Percentiles rank a stretch among this genome's conserved stretches.
Evolutionary conservation across 139 green algal genomes (phyloP).

Genomic region (Coelastrella sp.): DNA sequence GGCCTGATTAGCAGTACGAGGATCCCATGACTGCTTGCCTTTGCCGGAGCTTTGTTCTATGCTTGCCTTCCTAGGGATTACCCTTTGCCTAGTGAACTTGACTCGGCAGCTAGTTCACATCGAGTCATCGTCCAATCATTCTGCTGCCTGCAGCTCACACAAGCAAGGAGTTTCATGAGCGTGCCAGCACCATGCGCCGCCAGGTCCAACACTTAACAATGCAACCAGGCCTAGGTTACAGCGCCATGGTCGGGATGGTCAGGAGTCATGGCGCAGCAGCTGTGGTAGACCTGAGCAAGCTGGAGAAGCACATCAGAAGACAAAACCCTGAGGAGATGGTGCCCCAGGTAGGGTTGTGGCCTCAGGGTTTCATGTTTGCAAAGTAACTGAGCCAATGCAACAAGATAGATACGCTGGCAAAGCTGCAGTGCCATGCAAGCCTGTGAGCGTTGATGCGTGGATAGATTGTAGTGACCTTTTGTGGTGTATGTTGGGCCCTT

Average conservation of each 20-base stretch:
- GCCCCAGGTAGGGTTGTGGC: not conserved
- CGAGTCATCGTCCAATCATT: not conserved
- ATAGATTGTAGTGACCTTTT: no score
- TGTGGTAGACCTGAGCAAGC: slow-evolving; percentile 64
- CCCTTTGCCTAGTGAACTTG: no score
- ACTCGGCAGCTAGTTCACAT: no score
- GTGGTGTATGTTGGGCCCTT: not conserved
- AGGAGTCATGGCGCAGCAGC: slow-evolving; percentile 28
- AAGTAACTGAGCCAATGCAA: no score
- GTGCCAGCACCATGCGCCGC: not conserved
- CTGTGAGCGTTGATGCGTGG: no score
- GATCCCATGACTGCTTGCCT: no score
- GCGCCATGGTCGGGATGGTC: slow-evolving; percentile 19
- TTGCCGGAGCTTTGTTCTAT: no score
- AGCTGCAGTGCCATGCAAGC: no score
- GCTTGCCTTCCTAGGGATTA: no score
- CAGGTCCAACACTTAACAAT: slow-evolving; percentile 15
- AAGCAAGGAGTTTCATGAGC: slow-evolving; percentile 9
- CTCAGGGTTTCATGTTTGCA: no score
- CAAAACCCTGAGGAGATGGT: not conserved
- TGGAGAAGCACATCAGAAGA: slow-evolving; percentile 56
- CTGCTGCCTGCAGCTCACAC: slow-evolving; percentile 10
- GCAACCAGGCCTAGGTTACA: slow-evolving; percentile 25
- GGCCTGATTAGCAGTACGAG: no score
- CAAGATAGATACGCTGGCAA: no score